Evolutionary conservation across 257 asterid genomes (phyloP).

Genomic region (Mentha longifolia): DNA sequence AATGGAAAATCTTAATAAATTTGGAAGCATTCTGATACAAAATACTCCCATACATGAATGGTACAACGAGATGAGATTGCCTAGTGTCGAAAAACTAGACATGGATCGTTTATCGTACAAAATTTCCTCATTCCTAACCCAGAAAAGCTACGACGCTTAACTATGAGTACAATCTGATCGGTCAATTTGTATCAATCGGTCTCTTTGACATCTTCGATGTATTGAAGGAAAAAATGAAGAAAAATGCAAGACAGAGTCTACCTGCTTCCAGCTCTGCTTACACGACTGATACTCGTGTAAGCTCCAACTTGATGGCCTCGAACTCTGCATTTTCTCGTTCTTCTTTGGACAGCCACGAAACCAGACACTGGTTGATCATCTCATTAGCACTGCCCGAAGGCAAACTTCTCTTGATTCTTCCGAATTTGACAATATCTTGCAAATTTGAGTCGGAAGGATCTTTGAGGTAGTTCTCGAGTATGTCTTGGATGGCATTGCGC

Average conservation of each 20-base stretch:
- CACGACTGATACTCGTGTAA: constrained; percentile 36
- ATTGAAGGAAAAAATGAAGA: constrained; percentile 32
- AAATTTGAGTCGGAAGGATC: constrained; percentile 70
- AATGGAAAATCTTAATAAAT: not conserved
- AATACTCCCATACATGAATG: constrained; percentile 4
- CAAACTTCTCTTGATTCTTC: constrained; percentile 40
- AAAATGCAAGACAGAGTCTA: constrained; percentile 27
- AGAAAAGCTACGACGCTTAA: not conserved
- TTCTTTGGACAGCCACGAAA: constrained; percentile 70
- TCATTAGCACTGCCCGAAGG: constrained; percentile 44
- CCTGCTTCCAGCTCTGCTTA: constrained; percentile 29
- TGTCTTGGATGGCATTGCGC: constrained; percentile 64
- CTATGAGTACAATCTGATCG: constrained; percentile 1
- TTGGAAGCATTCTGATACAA: not conserved
- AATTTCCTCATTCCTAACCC: not conserved
- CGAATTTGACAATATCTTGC: constrained; percentile 58
- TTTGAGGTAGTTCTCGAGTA: constrained; percentile 54
- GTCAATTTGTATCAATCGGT: constrained; percentile 12
- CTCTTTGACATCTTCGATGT: constrained; percentile 22
- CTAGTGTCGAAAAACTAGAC: not conserved
- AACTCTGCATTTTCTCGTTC: constrained; percentile 62
- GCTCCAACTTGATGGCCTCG: constrained; percentile 58
- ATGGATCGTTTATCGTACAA: not conserved
- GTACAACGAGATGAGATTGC: not conserved
- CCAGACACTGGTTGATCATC: constrained; percentile 60